These are phyloP conservation scores for Achaetomium macrosporum DNA, from an alignment of 2,329 filamentous ascomycete species.

Conservation along the genomic window DNA sequence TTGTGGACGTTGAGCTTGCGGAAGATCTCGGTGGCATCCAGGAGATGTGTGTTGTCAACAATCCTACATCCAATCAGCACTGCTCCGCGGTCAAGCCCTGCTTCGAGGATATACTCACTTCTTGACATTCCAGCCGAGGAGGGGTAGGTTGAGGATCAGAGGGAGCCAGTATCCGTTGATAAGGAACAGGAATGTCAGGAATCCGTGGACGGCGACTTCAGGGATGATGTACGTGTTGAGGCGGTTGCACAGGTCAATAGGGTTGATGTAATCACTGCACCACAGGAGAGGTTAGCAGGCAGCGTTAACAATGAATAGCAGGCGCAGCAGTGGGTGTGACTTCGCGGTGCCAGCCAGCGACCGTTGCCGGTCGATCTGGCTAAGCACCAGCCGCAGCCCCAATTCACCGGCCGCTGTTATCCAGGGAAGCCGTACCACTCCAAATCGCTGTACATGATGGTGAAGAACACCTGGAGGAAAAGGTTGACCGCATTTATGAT, in stretches of 20 bases:
- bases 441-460: conserved; percentile 99
- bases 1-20: conserved; percentile 98
- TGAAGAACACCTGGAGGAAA: conserved; percentile 99
- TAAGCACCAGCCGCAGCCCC: background rate
- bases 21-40: conserved; percentile 99
- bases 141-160: conserved; percentile 82
- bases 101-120: conserved; percentile 63
- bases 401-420: background rate
- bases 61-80: conserved; percentile 57
- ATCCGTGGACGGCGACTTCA: conserved; percentile 94
- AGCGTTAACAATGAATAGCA: background rate
- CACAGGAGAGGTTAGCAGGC: conserved; percentile 8
- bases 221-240: conserved; percentile 99
- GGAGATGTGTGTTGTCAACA: conserved; percentile 89
- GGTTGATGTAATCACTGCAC: conserved; percentile 95
- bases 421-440: conserved; percentile 71
- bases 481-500: conserved; percentile 99
- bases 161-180: conserved; percentile 99
- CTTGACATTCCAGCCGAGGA: conserved; percentile 91
- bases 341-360: background rate
- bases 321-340: conserved; percentile 5
- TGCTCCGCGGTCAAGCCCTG: background rate
- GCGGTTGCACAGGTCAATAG: conserved; percentile 99
- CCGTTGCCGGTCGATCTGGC: background rate
- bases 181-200: conserved; percentile 91